These are phyloP conservation scores for Novymonas esmeraldas DNA, from an alignment of 208 protist species.

Conservation along the genomic window DNA sequence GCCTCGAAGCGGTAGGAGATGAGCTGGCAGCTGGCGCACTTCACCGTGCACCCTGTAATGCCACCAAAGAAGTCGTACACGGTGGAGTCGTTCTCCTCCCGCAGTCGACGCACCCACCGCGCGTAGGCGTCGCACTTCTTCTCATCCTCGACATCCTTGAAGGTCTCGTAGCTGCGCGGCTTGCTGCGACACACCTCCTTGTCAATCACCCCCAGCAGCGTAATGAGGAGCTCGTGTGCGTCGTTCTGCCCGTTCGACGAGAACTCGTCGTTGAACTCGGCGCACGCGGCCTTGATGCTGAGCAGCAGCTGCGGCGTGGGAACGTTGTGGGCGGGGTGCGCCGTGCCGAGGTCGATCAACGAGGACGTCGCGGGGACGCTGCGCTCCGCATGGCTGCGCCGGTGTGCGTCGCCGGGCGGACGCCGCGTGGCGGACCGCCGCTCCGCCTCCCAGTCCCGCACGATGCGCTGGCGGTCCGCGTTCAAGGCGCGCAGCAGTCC, in stretches of 20 bases:
- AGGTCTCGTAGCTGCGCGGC: conserved; percentile 44
- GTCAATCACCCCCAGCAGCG: conserved; percentile 86
- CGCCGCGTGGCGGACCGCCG: neutral
- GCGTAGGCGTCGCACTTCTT: conserved; percentile 48
- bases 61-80: conserved; percentile 89
- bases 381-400: conserved; percentile 20
- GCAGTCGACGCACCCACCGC: conserved; percentile 56
- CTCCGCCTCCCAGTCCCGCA: conserved; percentile 19
- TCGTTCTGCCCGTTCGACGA: conserved; percentile 83
- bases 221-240: conserved; percentile 91
- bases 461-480: conserved; percentile 29
- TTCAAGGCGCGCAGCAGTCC: conserved; percentile 43
- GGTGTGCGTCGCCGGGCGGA: conserved; percentile 5
- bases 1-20: conserved; percentile 76
- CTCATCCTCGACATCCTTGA: conserved; percentile 66
- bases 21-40: conserved; percentile 55
- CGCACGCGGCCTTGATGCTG: conserved; percentile 62
- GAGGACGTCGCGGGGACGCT: conserved; percentile 39
- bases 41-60: conserved; percentile 47
- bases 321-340: neutral
- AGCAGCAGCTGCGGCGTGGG: conserved; percentile 40
- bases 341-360: conserved; percentile 48
- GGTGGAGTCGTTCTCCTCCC: conserved; percentile 53
- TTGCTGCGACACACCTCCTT: conserved; percentile 75
- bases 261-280: conserved; percentile 78